Evolutionary conservation across 352 stramenopile species (phyloP), one percentile per base, ranked within the genome.

Genomic region (Pythium sp.): DNA sequence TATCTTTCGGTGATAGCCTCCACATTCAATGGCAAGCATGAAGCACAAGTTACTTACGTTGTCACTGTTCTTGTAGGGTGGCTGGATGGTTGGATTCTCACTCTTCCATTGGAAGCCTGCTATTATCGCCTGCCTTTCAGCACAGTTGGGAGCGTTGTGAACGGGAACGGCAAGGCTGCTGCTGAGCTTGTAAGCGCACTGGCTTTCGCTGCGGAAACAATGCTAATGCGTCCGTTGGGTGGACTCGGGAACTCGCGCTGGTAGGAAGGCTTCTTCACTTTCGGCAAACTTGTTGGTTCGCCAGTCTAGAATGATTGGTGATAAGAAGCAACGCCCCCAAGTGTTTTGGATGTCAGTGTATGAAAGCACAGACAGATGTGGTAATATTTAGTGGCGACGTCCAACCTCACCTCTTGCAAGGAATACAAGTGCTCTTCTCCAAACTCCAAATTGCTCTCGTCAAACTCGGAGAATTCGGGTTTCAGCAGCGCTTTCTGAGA

Each of bases 171-270:
- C 12, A 47, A 62, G 56, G 32, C 20, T 30, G 15, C 53, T 6
- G 36, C 22, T 12, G 62, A 61, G 24, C n/a, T 38, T 62, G 34
- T 30, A 26, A 57, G 36, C 14, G 28, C 36, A 43, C 41, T 59
- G 4, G 58, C 56, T 56, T 22, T 66, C 22, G 9, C 49, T 32
- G 54, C 53, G 15, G 46, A 69, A 41, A 84, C 66, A 6, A 84
- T 34, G 20, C 73, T 72, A 36, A 89, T 78, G 7, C 70, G 68
- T 15, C 78, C 81, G 14, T 34, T 62, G 2, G 79, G 63, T 28
- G 72, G 71, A 43, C 68, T 84, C 8, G 79, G 70, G 61, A 87
- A 90, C 65, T 90, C 81, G 2, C 76, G 78, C 30, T 81, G 51
- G 53, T 88, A 88, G 11, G 15, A 26, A 2, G 18, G 2, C 41